Base-by-base conservation (phyloP, 148 eudicot species). In the Chenopodium formosanum region DNA sequence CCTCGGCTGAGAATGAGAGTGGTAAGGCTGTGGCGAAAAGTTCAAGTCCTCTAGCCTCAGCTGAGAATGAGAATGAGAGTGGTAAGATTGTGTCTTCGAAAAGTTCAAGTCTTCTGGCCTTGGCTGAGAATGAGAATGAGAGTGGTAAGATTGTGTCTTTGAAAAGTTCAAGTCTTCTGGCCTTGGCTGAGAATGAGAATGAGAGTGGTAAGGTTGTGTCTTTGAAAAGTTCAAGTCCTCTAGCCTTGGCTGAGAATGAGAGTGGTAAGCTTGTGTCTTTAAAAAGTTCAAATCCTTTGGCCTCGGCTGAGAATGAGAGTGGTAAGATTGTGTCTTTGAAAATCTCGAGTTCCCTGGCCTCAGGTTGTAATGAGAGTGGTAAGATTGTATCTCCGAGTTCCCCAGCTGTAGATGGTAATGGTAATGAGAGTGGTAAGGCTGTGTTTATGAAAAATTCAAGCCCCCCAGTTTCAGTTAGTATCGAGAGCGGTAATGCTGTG, bases 291-390 rank as follows among this genome's bases (percentile, higher is more conserved):
- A 63, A 68, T 67, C 78, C 82, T 1, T 22, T 75, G 34, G 29
- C 78, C 1, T 37, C 79, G 32, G 29, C 70, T 70, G 52, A 47
- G 31, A 37, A 19, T 8, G 74, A 22, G 31, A 60, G 78, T 75
- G 76, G 62, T 9, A 75, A 74, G 82, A 73, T 52, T 7, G 74
- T 82, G 2, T 72, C 81, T 0, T 64, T 53, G 44, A 82, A 70
- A 48, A 63, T 66, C 44, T 76, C 46, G 25, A 64, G 75, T 58
- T 70, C 82, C 10, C 67, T 79, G 23, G 16, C 82, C 4, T 56
- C 80, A 17, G n/a, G 72, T 65, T 27, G 53, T 31, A 20, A 9
- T 20, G 70, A 25, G 20, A 40, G 65, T 47, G 70, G 34, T 48
- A 83, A 75, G 83, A 83, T 37, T 37, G 40, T 37, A 7, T 37